Evolutionary conservation across 805 yeast species (phyloP).

Genomic region (Cephaloascus albidus): DNA sequence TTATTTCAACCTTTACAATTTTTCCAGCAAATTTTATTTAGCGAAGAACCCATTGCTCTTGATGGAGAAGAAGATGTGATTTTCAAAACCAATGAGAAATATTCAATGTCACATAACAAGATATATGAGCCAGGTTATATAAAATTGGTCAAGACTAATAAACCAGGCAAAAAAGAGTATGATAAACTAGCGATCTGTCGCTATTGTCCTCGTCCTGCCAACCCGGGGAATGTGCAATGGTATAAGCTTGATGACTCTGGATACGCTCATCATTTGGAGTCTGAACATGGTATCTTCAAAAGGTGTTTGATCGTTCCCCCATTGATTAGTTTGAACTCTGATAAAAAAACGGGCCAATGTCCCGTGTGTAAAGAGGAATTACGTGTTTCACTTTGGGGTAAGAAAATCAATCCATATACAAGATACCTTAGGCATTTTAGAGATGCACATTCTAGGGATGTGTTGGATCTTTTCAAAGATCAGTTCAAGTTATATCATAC

Average conservation of each 20-base stretch:
- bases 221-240: background rate
- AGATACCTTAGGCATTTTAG: background rate
- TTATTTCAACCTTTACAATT: no score
- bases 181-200: background rate
- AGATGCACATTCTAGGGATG: background rate
- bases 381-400: background rate
- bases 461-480: background rate
- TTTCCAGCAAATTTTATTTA: no score
- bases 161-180: background rate
- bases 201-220: background rate
- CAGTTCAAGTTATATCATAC: background rate
- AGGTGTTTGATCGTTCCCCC: background rate
- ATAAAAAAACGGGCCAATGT: no score
- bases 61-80: no score
- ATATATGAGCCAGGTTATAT: background rate
- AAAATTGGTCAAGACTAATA: background rate
- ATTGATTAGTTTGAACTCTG: background rate
- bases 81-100: no score
- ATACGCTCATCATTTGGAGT: background rate
- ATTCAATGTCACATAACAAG: no score
- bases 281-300: background rate
- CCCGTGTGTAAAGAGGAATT: background rate
- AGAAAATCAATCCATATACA: background rate
- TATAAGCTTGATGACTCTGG: background rate
- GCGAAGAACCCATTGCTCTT: no score